Base-by-base conservation (phyloP, 805 yeast genomes). In the Zygotorulaspora chibaensis region DNA sequence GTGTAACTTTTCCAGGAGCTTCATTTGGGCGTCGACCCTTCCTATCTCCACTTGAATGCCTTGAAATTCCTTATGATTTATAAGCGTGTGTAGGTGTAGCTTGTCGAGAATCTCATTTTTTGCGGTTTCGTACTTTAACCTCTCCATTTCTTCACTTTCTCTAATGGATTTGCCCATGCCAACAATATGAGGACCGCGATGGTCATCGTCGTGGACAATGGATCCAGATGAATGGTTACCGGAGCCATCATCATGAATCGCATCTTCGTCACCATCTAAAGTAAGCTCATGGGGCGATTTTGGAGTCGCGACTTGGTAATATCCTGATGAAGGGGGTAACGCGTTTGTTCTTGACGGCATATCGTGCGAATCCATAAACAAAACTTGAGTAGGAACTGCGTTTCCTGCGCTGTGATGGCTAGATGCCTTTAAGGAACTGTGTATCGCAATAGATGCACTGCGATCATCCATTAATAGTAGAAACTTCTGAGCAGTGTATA, bases 21-120 rank as follows among this genome's bases (percentile, higher is more conserved):
- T 65, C 71, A 82, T 66, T 51, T 80, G 81, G 1, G 82, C 71
- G 56, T 80, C 81, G 28, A 81, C 77, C 51, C 77, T 77, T 11
- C 74, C 71, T 1, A 80, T 69, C 53, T 81, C 86, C 34, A 72
- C 71, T 43, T 77, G 75, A 1, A 80, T 69, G 16, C 73, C 59
- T 31, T 70, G 66, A 37, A 74, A 58, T 58, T 83, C 86, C 46
- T 75, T 72, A 61, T 81, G 83, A 44, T 79, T 81, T 40, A 82
- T 62, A 25, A 83, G 56, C 10, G 81, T 78, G 53, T 81, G 86
- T 37, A 81, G 57, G 57, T 81, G 83, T 15, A 81, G 65, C 52
- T 79, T 80, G 47, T 75, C 61, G n/a, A 62, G 35, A 3, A 71
- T 49, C 39, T 65, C 66, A 28, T 58, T 62, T 47, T 63, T 71